These are phyloP conservation scores for Coemansia sp. DNA, from an alignment of 192 early-diverging fungal species.

Conservation along the genomic window DNA sequence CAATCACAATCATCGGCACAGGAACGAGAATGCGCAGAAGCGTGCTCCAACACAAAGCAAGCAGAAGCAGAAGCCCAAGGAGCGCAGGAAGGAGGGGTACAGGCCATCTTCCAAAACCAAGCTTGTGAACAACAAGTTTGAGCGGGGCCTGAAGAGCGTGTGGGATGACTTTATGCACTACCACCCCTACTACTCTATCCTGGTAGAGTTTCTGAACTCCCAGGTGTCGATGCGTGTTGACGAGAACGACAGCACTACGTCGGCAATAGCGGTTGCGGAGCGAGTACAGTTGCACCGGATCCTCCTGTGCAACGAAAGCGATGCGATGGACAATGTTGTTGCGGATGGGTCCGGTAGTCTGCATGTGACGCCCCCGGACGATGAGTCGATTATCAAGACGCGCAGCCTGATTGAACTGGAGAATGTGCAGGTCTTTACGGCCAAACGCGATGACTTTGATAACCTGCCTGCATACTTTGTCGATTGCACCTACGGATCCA, in stretches of 20 bases:
- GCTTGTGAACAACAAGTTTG: conserved; percentile 40
- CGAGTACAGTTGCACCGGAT: conserved; percentile 49
- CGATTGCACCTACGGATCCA: conserved; percentile 54
- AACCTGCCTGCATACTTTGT: conserved; percentile 49
- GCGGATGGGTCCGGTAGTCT: background rate
- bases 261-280: conserved; percentile 49
- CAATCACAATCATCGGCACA: background rate
- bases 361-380: conserved; percentile 27
- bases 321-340: background rate
- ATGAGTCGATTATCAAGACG: conserved; percentile 57
- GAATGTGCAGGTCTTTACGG: conserved; percentile 55
- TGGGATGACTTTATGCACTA: conserved; percentile 54
- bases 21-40: background rate
- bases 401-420: conserved; percentile 53
- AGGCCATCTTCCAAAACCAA: conserved; percentile 19
- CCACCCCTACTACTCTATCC: conserved; percentile 42
- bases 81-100: conserved; percentile 23
- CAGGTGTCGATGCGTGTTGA: conserved; percentile 56
- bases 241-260: conserved; percentile 37
- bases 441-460: conserved; percentile 43
- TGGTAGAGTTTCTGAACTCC: conserved; percentile 58
- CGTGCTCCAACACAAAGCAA: background rate
- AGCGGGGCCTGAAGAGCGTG: conserved; percentile 39
- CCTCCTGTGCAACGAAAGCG: conserved; percentile 38
- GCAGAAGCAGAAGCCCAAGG: conserved; percentile 11